Conservation (phyloP, 2,329 filamentous ascomycete genomes). For the Ophiocordyceps australis region DNA sequence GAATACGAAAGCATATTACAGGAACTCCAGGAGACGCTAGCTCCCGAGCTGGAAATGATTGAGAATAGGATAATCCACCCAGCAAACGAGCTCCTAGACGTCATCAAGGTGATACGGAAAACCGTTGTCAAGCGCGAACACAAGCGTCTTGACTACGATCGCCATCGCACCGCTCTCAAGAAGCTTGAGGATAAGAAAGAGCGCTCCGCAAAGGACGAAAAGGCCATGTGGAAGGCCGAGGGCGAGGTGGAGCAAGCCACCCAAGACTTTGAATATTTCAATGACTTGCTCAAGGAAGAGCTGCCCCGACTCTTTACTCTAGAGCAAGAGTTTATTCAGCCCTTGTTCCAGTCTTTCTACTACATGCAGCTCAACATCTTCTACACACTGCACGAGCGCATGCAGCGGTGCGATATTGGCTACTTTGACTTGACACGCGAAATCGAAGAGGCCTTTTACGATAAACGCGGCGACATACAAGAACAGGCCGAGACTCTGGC, state of each 20-base stretch:
- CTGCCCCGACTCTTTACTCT: conserved; percentile 79
- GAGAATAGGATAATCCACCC: conserved; percentile 80
- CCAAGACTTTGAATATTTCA: conserved; percentile 95
- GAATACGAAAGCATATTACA: conserved; percentile 87
- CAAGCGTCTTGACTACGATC: conserved; percentile 93
- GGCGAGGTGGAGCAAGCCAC: conserved; percentile 80
- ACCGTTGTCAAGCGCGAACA: conserved; percentile 78
- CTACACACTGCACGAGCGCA: conserved; percentile 93
- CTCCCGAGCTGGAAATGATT: conserved; percentile 95
- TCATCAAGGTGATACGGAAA: conserved; percentile 92
- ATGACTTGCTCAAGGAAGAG: conserved; percentile 91
- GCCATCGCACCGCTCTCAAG: conserved; percentile 66
- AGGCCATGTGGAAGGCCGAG: conserved; percentile 90
- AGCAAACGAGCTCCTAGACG: conserved; percentile 80
- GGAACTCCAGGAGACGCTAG: conserved; percentile 73
- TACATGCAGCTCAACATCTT: conserved; percentile 99
- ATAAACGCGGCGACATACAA: conserved; percentile 77
- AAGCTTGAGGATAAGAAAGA: conserved; percentile 98
- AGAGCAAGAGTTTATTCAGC: conserved; percentile 88
- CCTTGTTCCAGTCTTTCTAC: conserved; percentile 96
- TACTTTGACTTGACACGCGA: conserved; percentile 90
- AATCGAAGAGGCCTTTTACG: conserved; percentile 77
- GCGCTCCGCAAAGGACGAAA: conserved; percentile 89
- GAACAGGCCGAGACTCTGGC: conserved; percentile 66
- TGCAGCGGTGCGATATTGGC: conserved; percentile 93